phyloP scores from a whole-genome alignment of 257 asterid species.

The Capsicum chinense region DNA sequence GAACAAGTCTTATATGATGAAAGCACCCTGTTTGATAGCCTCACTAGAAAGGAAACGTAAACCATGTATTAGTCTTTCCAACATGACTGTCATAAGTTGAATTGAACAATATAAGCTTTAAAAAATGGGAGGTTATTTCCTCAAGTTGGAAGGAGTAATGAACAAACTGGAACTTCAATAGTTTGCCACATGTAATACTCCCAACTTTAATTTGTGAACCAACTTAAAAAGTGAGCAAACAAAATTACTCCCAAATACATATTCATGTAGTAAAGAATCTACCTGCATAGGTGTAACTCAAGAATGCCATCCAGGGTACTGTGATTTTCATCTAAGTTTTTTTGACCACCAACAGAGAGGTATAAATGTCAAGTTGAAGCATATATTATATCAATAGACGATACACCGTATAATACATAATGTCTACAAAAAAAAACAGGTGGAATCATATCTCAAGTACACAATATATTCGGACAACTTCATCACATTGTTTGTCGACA shows the following conservation, averaged over 20 bases:
- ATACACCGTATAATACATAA: too few species aligned
- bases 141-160: not conserved
- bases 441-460: too few species aligned
- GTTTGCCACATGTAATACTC: not conserved
- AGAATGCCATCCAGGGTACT: conserved; percentile 77
- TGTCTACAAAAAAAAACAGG: too few species aligned
- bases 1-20: not conserved
- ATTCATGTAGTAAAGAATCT: not conserved
- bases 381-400: not conserved
- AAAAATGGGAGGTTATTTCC: not conserved
- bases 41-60: too few species aligned
- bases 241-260: not conserved
- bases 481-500: too few species aligned
- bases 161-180: not conserved
- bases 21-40: too few species aligned
- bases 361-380: not conserved
- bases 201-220: not conserved
- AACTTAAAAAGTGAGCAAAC: not conserved
- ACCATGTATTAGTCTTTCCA: too few species aligned
- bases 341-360: conserved; percentile 36
- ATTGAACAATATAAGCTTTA: not conserved
- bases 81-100: not conserved
- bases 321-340: conserved; percentile 50
- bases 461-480: too few species aligned
- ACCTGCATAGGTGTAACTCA: conserved; percentile 77